Conservation (phyloP, 2,329 filamentous ascomycete genomes). For the Paecilomyces formosus region DNA sequence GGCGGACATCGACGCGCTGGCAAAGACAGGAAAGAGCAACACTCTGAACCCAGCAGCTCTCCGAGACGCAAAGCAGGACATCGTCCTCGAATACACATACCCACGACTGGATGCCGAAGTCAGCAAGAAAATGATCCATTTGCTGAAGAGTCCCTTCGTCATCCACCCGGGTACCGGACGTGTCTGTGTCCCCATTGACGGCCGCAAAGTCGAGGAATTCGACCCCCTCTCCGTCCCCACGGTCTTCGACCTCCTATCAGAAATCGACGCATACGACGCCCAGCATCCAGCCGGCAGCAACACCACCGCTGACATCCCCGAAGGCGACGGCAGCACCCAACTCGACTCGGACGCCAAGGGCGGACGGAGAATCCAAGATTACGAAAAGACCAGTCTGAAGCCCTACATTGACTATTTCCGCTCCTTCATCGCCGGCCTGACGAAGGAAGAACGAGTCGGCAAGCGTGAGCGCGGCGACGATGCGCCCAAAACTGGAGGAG, state of each 20-base stretch:
- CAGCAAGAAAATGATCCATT: constrained; percentile 94
- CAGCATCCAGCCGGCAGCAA: constrained; percentile 15
- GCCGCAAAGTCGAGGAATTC: constrained; percentile 65
- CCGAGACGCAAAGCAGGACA: constrained; percentile 86
- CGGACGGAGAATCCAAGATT: constrained; percentile 60
- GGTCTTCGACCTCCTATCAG: constrained; percentile 68
- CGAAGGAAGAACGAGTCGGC: constrained; percentile 61
- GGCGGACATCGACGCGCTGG: constrained; percentile 84
- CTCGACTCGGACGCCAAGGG: constrained; percentile 24
- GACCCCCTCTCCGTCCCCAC: constrained; percentile 86
- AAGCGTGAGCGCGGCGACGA: constrained; percentile 48
- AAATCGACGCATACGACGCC: constrained; percentile 76
- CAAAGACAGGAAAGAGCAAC: constrained; percentile 66
- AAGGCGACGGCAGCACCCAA: constrained; percentile 28
- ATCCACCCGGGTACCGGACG: constrained; percentile 90
- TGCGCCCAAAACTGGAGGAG: constrained; percentile 26
- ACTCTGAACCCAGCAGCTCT: constrained; percentile 66
- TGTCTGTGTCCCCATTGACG: constrained; percentile 92
- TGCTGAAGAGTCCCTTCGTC: constrained; percentile 95
- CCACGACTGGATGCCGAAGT: constrained; percentile 94
- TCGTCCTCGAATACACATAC: constrained; percentile 96
- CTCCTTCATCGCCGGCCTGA: constrained; percentile 66
- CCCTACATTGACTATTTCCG: constrained; percentile 89
- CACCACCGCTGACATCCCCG: constrained; percentile 33
- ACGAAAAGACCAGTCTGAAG: constrained; percentile 94